Base-by-base conservation (phyloP, 805 yeast species). In the Cyberlindnera americana region DNA sequence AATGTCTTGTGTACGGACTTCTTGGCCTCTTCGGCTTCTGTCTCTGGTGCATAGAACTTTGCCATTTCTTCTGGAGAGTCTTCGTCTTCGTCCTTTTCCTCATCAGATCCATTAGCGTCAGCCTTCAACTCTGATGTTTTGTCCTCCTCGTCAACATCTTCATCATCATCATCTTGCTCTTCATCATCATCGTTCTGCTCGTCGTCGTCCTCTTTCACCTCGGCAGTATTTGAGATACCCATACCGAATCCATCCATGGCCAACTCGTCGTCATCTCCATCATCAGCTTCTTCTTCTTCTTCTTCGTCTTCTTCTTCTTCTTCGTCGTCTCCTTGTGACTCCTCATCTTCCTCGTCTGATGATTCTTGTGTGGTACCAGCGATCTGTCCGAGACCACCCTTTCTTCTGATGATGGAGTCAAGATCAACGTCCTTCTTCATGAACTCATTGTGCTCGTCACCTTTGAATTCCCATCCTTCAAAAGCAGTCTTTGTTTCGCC, bases 31-130 rank as follows among this genome's bases (percentile, higher is more conserved):
- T 70, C 75, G 27, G 75, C 71, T 48, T 78, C 82, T 40, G 57
- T 67, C 31, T 66, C 68, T 27, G 77, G 69, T 8, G 84, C 89
- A 61, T 77, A 89, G 58, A 83, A 90, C 39, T 80, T 72, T 1
- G 89, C 87, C 44, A 86, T 78, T n/a, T 79, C 93, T 59, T 88
- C 95, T 7, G 81, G 83, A 1, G 91, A 70, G 59, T 85, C 95
- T 44, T 69, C 77, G 9, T 72, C 75, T 33, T 64, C 68, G 19
- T 42, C 44, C 29, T 49, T 53, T 22, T 43, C 60, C 54, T 29
- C 54, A 16, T 65, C 74, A n/a, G 66, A 72, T 28, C 57, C 69
- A 27, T 40, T 54, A 14, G 13, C 30, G 8, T 15, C 36, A 3
- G 30, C 59, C n/a, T 46, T 54, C 11, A 59, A 57, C 18, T 62